phyloP scores from a whole-genome alignment of 2,329 filamentous ascomycete genomes.

The Chaetoscypha palmicola region DNA sequence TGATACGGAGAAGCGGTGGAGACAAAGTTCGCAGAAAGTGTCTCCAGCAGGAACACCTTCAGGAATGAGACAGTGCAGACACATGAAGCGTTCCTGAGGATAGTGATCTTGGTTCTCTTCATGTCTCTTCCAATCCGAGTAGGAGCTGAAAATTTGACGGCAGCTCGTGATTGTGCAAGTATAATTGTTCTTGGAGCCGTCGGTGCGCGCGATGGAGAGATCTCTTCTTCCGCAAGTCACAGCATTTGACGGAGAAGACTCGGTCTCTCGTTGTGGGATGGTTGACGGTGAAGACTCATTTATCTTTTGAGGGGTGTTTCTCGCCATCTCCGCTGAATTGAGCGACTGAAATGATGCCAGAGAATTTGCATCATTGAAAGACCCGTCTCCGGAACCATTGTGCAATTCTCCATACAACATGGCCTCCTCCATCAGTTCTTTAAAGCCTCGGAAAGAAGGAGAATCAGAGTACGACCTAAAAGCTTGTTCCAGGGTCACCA shows the following conservation, averaged over 20 bases:
- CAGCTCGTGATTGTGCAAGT: neutral
- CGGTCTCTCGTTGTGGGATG: no score
- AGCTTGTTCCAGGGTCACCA: neutral
- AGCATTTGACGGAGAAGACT: neutral
- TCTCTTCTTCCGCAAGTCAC: neutral
- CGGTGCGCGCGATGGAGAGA: neutral
- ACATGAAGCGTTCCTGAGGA: constrained; percentile 15
- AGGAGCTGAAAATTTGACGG: neutral
- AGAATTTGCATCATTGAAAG: neutral
- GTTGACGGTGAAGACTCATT: neutral
- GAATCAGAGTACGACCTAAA: neutral
- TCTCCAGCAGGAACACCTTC: neutral
- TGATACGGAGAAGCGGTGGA: neutral
- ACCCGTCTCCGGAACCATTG: neutral
- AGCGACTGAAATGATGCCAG: neutral
- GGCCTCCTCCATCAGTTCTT: neutral
- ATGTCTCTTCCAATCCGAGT: constrained; percentile 16
- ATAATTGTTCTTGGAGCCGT: neutral
- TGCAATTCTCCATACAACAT: neutral
- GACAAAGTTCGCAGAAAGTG: constrained; percentile 11
- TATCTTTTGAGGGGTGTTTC: no score
- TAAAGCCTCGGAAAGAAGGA: neutral
- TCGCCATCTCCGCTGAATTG: neutral
- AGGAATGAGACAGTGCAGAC: constrained; percentile 8
- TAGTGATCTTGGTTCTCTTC: constrained; percentile 15